Base-by-base conservation (phyloP, 495 filamentous ascomycete genomes). In the Halenospora varia region DNA sequence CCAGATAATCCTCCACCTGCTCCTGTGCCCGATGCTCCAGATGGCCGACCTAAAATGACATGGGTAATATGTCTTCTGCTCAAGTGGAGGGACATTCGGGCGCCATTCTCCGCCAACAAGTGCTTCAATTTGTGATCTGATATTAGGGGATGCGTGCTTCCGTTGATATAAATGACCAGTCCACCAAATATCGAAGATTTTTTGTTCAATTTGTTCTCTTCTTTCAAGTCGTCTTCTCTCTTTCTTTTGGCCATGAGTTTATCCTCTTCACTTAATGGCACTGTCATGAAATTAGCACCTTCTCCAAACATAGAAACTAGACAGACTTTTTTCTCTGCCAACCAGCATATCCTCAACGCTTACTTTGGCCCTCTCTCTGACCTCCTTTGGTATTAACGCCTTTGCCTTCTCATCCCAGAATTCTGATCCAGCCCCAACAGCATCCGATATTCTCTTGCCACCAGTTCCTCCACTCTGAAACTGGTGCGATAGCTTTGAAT, bases 81-180 rank as follows among this genome's bases (percentile, higher is more conserved):
- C 17, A 96, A 79, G 52, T 80, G 75, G 13, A 89, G 76, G 2
- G 88, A 82, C 42, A 90, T 74, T 26, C 66, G 73, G 0, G 82
- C 94, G 22, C 94, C 94, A 65, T 94, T 78, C 52, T 81, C 71
- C 10, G 79, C 82, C 19, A 97, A 76, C 25, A 96, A 74, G 39
- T 82, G 84, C 72, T 94, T 96, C 47, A 97, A 80, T 64, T 82
- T 84, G 68, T 96, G 89, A 73, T 98, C 92, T 0, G 88, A 92
- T 46, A 98, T 81, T 13, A 80, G 64, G 4, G 93, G 90, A 51
- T 84, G 74, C 1, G 90, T 96, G 51, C 88, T 88, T 52, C 92
- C 93, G 72, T 96, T 96, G 72, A 97, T 80, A 73, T 94, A 94
- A 68, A 97, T 78, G 20, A 78, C 80, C 23, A 89, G 73, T 17